Evolutionary conservation across 495 filamentous ascomycete species (phyloP), one percentile per base, ranked within the genome.

Genomic region (Penicillium samsonianum): DNA sequence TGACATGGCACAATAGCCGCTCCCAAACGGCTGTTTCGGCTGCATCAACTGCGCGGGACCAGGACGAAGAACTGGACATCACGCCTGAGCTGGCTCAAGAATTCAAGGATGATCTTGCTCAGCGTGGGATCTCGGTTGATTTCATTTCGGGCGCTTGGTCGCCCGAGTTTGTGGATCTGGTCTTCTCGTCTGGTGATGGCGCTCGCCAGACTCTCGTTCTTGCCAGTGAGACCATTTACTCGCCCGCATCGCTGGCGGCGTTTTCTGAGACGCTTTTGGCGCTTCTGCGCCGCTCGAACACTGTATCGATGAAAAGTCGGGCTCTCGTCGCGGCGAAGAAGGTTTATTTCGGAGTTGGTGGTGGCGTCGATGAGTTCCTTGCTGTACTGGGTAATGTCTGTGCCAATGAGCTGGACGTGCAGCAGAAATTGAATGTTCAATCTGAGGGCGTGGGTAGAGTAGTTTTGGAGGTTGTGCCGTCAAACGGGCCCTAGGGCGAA

Each of bases 301-400:
- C 71, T 30, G 72, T 60, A 5, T 53, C 70, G 11, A 57, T 49
- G 26, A 69, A 61, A 37, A 82, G 82, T 30, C 82, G 79, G 54
- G 91, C 90, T 6, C 70, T 96, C n/a, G 78, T 98, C 2, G 94
- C 86, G 5, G 94, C 94, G 3, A 98, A 98, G 76, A 84, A 85
- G 71, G 84, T 97, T 2, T 98, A 98, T 70, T 98, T 98, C 66
- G 94, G 94, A 5, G 94, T 98, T 53, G 94, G 94, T 3, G 94
- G 94, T 19, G 91, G 91, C 19, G 84, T 98, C 41, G 88, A 93
- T 69, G 92, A 93, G 65, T 96, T 98, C 67, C 79, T 91, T 49
- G 72, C 80, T 30, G 81, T 82, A 58, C 75, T 90, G 55, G 70
- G 76, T 52, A 77, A 69, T 20, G 74, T 80, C 26, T 84, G 83